Percentiles rank a stretch among this genome's conserved stretches.
Conservation (phyloP, 129 eudicot species). For the Helichrysum umbraculigerum region DNA sequence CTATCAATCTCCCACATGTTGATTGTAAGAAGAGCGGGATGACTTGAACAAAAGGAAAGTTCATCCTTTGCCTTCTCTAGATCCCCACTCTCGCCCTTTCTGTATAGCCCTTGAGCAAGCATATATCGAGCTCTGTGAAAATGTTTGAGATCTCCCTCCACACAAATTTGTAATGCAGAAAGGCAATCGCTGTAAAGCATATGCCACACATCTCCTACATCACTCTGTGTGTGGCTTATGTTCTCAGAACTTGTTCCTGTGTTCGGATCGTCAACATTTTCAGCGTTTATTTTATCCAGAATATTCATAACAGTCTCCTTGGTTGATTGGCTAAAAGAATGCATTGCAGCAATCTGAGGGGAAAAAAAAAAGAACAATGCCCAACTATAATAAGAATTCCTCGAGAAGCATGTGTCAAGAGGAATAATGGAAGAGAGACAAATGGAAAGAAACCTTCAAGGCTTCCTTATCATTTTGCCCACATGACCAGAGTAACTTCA, state of each 20-base stretch:
- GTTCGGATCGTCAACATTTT: constrained; percentile 10
- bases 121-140: constrained; percentile 95
- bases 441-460: constrained; percentile 53
- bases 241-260: constrained; percentile 20
- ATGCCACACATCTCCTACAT: constrained; percentile 58
- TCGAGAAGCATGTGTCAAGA: neutral
- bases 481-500: constrained; percentile 85
- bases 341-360: constrained; percentile 70
- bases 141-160: constrained; percentile 98
- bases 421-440: constrained; percentile 8
- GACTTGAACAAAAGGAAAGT: constrained; percentile 96
- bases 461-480: constrained; percentile 61
- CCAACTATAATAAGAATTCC: neutral
- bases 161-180: constrained; percentile 79
- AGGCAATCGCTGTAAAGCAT: constrained; percentile 87
- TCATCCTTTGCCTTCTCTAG: constrained; percentile 87
- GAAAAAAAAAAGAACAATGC: constrained; percentile 5
- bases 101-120: constrained; percentile 96
- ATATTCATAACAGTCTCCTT: constrained; percentile 49
- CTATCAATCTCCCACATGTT: constrained; percentile 99
- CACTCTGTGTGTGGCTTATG: constrained; percentile 23
- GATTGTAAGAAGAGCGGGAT: constrained; percentile 84
- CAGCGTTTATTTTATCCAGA: constrained; percentile 34
- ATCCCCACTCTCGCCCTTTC: constrained; percentile 70
- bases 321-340: constrained; percentile 56